Evolutionary conservation across 495 filamentous ascomycete genomes (phyloP), one percentile per base, ranked within the genome.

Genomic region (Neurospora discreta): DNA sequence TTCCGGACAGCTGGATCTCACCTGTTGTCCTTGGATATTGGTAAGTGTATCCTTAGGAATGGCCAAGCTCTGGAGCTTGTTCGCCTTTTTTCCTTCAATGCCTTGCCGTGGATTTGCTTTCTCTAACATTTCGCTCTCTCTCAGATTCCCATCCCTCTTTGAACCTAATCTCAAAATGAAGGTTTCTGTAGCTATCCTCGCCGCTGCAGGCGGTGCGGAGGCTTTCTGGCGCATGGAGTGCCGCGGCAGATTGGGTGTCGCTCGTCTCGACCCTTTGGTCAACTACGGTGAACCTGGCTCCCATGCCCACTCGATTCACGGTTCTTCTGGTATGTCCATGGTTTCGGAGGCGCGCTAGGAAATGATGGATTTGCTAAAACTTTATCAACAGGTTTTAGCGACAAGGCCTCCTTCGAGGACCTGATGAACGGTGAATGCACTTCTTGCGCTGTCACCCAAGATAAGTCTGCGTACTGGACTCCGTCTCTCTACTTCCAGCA

Each of bases 171-270:
- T 41, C 71, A 80, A 44, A 11, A 84, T 84, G 81, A 78, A 74
- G 41, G 33, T 75, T 13, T 71, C 72, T 39, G 52, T 81, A 30
- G 74, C 75, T 23, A 43, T 78, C 40, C 70, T 81, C 23, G 74
- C 76, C 41, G 74, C 79, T 40, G 68, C 80, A 20, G 73, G 80
- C 69, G 74, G 78, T 40, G 80, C 84, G 42, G 75, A 86, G 74
- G 94, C 92, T 42, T 97, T 97, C 81, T 97, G 93, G 93, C 93
- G 94, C 81, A 88, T 97, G 84, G 90, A 90, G 69, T 97, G 94
- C 78, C 88, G 85, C 72, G 89, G 87, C 73, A 85, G 84, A 58
- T 84, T 87, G 73, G 92, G 88, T 75, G 73, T 92, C 43, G 89
- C 87, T 70, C 85, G 91, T 43, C 82, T 91, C 58, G 93, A 97